Evolutionary conservation across 2,329 filamentous ascomycete species (phyloP).

Genomic region (Cordyceps farinosa): DNA sequence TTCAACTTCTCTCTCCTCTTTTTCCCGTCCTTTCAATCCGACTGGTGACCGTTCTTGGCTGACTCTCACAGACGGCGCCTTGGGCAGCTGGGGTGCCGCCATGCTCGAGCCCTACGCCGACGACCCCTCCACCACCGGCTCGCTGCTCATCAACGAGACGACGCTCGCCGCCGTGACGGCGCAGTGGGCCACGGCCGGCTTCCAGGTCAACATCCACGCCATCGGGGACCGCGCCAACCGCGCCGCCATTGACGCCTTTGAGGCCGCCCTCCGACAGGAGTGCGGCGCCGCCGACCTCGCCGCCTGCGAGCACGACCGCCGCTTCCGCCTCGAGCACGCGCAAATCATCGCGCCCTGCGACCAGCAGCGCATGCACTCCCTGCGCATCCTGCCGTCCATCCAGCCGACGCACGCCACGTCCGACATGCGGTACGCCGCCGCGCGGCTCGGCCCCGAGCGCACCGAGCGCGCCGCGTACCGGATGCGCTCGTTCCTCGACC

Average conservation of each 20-base stretch:
- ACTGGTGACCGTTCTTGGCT: no score
- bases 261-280: slow-evolving; percentile 49
- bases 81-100: slow-evolving; percentile 69
- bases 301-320: slow-evolving; percentile 50
- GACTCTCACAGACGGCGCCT: slow-evolving; percentile 54
- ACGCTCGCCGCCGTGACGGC: slow-evolving; percentile 51
- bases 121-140: slow-evolving; percentile 57
- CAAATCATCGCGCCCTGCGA: slow-evolving; percentile 67
- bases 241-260: slow-evolving; percentile 60
- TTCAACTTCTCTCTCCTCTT: neutral
- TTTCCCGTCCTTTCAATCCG: neutral
- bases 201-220: slow-evolving; percentile 69
- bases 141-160: slow-evolving; percentile 63
- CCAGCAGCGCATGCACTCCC: slow-evolving; percentile 53
- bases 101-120: slow-evolving; percentile 69
- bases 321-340: slow-evolving; percentile 67
- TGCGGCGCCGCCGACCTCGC: slow-evolving; percentile 45
- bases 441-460: slow-evolving; percentile 54
- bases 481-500: slow-evolving; percentile 58
- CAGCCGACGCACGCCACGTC: slow-evolving; percentile 71
- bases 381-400: slow-evolving; percentile 64
- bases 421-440: slow-evolving; percentile 64
- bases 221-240: slow-evolving; percentile 69
- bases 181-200: slow-evolving; percentile 58
- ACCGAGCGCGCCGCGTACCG: slow-evolving; percentile 58